Conservation (phyloP, 2,329 filamentous ascomycete genomes). For the Gliomastix tumulicola region DNA sequence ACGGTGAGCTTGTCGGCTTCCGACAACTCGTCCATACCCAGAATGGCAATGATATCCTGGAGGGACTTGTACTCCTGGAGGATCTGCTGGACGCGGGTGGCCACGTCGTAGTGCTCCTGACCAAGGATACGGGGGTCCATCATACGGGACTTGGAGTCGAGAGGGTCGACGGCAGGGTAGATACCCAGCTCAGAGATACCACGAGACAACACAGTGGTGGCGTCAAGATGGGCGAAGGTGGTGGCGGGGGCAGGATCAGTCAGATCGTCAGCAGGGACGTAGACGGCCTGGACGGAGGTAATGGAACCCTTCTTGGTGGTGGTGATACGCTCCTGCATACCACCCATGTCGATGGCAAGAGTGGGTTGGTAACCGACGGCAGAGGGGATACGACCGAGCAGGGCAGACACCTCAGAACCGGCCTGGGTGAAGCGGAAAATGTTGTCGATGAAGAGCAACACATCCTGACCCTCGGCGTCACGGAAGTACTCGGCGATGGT, state of each 20-base stretch:
- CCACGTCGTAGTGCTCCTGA: constrained; percentile 94
- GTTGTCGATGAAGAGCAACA: constrained; percentile 99
- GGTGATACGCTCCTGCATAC: constrained; percentile 99
- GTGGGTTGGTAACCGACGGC: constrained; percentile 99
- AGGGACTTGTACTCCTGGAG: constrained; percentile 99
- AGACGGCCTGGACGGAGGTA: constrained; percentile 99
- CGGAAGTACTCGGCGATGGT: constrained; percentile 81
- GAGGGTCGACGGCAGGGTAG: constrained; percentile 99
- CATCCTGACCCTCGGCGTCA: constrained; percentile 74
- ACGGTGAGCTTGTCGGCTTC: constrained; percentile 99
- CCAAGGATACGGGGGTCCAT: constrained; percentile 97
- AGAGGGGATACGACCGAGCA: constrained; percentile 99
- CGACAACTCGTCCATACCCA: constrained; percentile 99
- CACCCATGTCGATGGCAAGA: constrained; percentile 97
- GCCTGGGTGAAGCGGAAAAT: constrained; percentile 99
- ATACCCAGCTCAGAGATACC: constrained; percentile 99
- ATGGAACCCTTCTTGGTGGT: constrained; percentile 99
- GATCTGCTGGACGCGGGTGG: constrained; percentile 95
- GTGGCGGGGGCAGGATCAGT: constrained; percentile 99
- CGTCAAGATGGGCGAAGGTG: constrained; percentile 99
- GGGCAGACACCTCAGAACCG: constrained; percentile 99
- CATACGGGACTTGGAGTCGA: constrained; percentile 99
- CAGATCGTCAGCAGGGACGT: constrained; percentile 99
- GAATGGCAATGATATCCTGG: constrained; percentile 99
- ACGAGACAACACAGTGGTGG: constrained; percentile 99